A percentile compares a stretch with the other conserved stretches of the same genome.
phyloP scores from a whole-genome alignment of 2,329 filamentous ascomycete species.

The Beauveria sp. region DNA sequence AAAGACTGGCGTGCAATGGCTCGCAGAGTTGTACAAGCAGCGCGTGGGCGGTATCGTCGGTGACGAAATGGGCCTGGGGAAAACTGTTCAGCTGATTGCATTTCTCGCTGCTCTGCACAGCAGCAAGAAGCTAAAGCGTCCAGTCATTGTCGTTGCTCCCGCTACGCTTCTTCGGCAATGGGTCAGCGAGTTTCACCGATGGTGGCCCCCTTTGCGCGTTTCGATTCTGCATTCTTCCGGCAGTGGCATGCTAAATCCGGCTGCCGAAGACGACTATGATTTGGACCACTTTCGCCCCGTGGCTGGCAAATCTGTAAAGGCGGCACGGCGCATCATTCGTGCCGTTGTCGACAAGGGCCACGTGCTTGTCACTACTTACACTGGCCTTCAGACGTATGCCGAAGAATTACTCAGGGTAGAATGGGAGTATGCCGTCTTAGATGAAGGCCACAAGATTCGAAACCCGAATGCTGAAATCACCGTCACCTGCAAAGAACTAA shows the following conservation, averaged over 20 bases:
- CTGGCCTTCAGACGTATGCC: conserved; percentile 87
- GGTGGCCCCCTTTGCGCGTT: conserved; percentile 98
- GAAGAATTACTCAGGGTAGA: conserved; percentile 73
- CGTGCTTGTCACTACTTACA: conserved; percentile 91
- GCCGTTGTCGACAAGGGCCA: conserved; percentile 79
- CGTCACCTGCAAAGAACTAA: conserved; percentile 87
- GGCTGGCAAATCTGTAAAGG: conserved; percentile 35
- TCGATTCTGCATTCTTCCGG: conserved; percentile 93
- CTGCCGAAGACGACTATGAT: conserved; percentile 47
- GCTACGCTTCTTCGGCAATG: conserved; percentile 94
- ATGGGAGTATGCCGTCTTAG: conserved; percentile 90
- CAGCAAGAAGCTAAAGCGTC: conserved; percentile 75
- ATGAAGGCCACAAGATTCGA: conserved; percentile 96
- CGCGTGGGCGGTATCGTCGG: conserved; percentile 90
- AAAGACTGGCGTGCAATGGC: conserved; percentile 93
- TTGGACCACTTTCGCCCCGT: conserved; percentile 34
- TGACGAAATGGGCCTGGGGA: conserved; percentile 98
- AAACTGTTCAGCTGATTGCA: conserved; percentile 67
- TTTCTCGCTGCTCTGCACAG: conserved; percentile 90
- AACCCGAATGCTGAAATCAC: conserved; percentile 95
- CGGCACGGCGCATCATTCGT: conserved; percentile 74
- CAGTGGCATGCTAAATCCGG: conserved; percentile 89
- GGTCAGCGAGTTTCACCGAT: conserved; percentile 97
- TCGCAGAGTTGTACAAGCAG: conserved; percentile 85
- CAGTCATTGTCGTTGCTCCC: conserved; percentile 85